A percentile compares a stretch with the other conserved stretches of the same genome.
Evolutionary conservation across 768 basidiomycete species (phyloP).

Genomic region (Mycena vulgaris): DNA sequence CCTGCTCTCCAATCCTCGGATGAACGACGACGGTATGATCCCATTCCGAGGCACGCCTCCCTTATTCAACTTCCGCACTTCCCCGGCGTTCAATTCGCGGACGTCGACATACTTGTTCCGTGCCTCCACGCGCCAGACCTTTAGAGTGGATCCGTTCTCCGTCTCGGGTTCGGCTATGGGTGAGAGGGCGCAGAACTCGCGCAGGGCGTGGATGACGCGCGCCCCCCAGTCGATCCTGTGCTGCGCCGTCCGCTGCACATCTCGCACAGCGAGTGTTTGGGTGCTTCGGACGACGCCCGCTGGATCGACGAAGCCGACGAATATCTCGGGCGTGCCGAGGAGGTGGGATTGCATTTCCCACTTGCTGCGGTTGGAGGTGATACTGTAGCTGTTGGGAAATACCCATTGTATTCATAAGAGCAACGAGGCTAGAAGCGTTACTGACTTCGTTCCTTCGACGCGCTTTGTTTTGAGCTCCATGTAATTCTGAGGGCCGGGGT

Average conservation of each 20-base stretch:
- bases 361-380: neutral
- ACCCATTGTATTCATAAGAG: neutral
- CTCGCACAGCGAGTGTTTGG: neutral
- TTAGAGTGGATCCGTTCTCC: neutral
- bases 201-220: conserved; percentile 13
- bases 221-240: conserved; percentile 22
- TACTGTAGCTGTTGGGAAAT: neutral
- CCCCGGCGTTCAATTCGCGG: neutral
- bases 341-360: conserved; percentile 32
- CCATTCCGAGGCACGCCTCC: conserved; percentile 22
- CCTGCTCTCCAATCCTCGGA: conserved; percentile 7
- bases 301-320: conserved; percentile 13
- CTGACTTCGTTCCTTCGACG: neutral
- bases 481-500: conserved; percentile 22
- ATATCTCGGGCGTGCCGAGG: conserved; percentile 14
- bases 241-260: neutral
- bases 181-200: neutral
- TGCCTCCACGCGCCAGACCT: conserved; percentile 24
- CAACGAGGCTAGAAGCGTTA: neutral
- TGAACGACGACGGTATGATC: conserved; percentile 28
- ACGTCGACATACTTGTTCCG: neutral
- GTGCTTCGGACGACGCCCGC: neutral
- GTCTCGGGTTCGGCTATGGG: no score
- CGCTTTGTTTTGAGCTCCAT: conserved; percentile 30
- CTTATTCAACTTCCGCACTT: conserved; percentile 19